Evolutionary conservation across 164 flowering plant species (phyloP), one percentile per base, ranked within the genome.

Genomic region (Taxillus chinensis): DNA sequence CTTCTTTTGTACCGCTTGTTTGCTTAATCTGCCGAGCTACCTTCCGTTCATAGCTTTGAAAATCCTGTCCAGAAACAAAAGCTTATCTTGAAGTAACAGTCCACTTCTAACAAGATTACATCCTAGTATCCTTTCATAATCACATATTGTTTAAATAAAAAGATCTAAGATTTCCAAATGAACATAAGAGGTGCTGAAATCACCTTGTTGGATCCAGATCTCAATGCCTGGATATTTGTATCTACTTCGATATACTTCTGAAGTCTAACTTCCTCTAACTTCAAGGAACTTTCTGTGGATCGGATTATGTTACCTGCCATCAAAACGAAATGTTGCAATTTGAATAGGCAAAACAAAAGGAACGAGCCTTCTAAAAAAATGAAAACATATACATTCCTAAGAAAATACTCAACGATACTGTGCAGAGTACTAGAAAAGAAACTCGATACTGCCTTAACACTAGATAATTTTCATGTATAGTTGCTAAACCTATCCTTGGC

Each of bases 271-370:
- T 68, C 78, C 80, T 88, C 95, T 61, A 74, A 12, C 52, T 70
- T 78, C 17, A 85, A 52, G 51, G 90, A 89, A 77, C 64, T 82
- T 71, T 81, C 73, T 39, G 91, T 68, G 68, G 80, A 83, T 68
- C 71, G 77, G n/a, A 82, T 41, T 38, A 68, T 38, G 40, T 64
- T 70, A 67, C 84, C 89, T 82, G 74, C 68, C 57, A 74, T 45
- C 46, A 64, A 13, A 58, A 15, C 15, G 46, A 62, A 43, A 48
- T 17, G 39, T 48, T 62, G 39, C 57, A 45, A 49, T 13, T 51
- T 8, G 40, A 41, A 61, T 27, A 27, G 27, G 27, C 27, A 27
- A 27, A 27, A 27, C 27, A 27, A 27, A 27, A 27, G 27, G 27
- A 27, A 27, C 1, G 27, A 27, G 27, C 27, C 2, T 27, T 27